phyloP scores from a whole-genome alignment of 805 yeast genomes.

The Candida argentea region DNA sequence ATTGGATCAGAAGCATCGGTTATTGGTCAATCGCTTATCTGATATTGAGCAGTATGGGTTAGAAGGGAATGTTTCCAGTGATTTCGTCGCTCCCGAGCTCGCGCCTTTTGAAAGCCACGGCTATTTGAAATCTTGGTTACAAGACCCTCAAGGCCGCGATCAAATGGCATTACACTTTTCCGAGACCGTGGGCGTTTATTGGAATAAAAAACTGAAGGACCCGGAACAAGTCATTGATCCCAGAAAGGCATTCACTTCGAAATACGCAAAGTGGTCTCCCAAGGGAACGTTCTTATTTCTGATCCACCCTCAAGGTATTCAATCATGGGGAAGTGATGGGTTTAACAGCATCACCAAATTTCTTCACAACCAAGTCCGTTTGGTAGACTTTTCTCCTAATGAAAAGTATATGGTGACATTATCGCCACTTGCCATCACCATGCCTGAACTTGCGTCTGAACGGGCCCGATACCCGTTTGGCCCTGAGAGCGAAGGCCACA shows the following conservation, averaged over 20 bases:
- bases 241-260: constrained; percentile 78
- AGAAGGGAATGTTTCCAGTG: constrained; percentile 49
- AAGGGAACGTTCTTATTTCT: constrained; percentile 83
- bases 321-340: constrained; percentile 88
- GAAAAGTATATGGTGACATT: constrained; percentile 86
- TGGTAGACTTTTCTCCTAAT: constrained; percentile 85
- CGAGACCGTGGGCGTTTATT: constrained; percentile 73
- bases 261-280: constrained; percentile 85
- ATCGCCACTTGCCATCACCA: constrained; percentile 71
- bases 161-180: constrained; percentile 75
- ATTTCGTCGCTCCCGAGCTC: constrained; percentile 60
- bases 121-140: constrained; percentile 83
- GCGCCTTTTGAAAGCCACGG: constrained; percentile 70
- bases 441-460: constrained; percentile 54
- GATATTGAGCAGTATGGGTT: constrained; percentile 75
- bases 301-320: constrained; percentile 88
- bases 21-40: constrained; percentile 69
- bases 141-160: constrained; percentile 82
- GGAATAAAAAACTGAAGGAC: constrained; percentile 67
- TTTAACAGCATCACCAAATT: constrained; percentile 69
- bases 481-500: constrained; percentile 84
- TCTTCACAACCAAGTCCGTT: constrained; percentile 80
- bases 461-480: constrained; percentile 71
- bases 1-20: constrained; percentile 86
- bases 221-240: constrained; percentile 75